Evolutionary conservation across 2,329 filamentous ascomycete species (phyloP).

Genomic region (Monilinia laxa): DNA sequence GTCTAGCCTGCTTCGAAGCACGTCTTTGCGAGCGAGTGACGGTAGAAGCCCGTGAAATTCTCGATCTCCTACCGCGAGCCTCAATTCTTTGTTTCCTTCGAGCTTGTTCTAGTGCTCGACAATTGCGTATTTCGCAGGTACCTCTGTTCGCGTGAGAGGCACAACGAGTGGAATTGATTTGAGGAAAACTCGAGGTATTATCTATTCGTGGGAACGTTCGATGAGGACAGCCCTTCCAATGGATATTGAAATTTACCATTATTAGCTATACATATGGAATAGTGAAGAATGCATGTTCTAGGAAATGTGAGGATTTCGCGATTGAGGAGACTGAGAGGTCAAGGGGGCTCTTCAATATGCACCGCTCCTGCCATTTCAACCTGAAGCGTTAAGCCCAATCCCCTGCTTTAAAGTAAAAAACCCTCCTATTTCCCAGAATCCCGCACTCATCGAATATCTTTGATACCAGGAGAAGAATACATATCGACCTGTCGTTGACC

Average conservation of each 20-base stretch:
- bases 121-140: slow-evolving; percentile 25
- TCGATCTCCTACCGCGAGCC: slow-evolving; percentile 26
- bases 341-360: background rate
- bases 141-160: slow-evolving; percentile 22
- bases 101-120: slow-evolving; percentile 25
- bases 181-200: slow-evolving; percentile 28
- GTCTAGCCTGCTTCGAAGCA: slow-evolving; percentile 28
- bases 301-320: slow-evolving; percentile 25
- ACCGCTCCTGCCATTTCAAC: slow-evolving; percentile 27
- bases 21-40: slow-evolving; percentile 27
- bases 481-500: slow-evolving; percentile 66
- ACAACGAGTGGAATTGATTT: slow-evolving; percentile 11
- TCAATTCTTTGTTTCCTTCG: slow-evolving; percentile 29
- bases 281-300: slow-evolving; percentile 36
- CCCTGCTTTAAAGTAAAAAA: background rate
- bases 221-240: slow-evolving; percentile 39
- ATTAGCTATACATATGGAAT: slow-evolving; percentile 26
- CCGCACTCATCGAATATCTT: slow-evolving; percentile 50
- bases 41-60: slow-evolving; percentile 19
- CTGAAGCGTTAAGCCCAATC: background rate
- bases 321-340: slow-evolving; percentile 8
- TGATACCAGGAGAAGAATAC: slow-evolving; percentile 64
- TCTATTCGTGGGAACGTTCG: slow-evolving; percentile 34
- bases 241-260: slow-evolving; percentile 35
- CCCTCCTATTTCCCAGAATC: background rate